Evolutionary conservation across 805 yeast species (phyloP).

Genomic region (Myxozyma kluyveri): DNA sequence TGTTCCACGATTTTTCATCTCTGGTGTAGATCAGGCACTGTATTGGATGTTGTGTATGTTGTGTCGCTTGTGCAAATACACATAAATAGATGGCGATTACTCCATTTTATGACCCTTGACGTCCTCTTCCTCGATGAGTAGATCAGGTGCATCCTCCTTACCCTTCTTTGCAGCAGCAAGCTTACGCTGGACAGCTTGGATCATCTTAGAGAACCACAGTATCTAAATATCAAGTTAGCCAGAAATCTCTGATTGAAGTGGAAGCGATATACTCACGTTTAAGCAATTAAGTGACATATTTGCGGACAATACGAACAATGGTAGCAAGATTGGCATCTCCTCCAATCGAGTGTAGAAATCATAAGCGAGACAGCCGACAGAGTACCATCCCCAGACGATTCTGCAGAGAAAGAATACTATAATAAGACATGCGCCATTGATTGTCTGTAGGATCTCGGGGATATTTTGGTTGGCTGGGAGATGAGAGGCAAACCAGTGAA

Average conservation of each 20-base stretch:
- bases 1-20: too few relatives aligned
- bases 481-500: conserved; percentile 85
- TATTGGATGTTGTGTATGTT: too few relatives aligned
- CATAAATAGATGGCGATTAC: too few relatives aligned
- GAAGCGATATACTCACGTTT: conserved; percentile 42
- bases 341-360: conserved; percentile 50
- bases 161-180: conserved; percentile 15
- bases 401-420: conserved; percentile 71
- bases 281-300: conserved; percentile 64
- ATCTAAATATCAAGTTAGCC: conserved; percentile 36
- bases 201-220: conserved; percentile 88
- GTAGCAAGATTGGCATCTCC: conserved; percentile 44
- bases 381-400: conserved; percentile 82
- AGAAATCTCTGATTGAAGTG: background rate
- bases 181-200: conserved; percentile 52
- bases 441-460: conserved; percentile 43
- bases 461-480: conserved; percentile 62
- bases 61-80: too few relatives aligned
- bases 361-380: conserved; percentile 52
- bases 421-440: conserved; percentile 73
- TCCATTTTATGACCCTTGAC: conserved; percentile 26
- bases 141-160: conserved; percentile 6
- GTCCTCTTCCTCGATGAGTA: conserved; percentile 21
- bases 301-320: conserved; percentile 51
- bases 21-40: too few relatives aligned